Percentiles rank a stretch among this genome's conserved stretches.
These are phyloP conservation scores for Macrolepiota fuliginosa DNA, from an alignment of 768 basidiomycete species.

Conservation along the genomic window DNA sequence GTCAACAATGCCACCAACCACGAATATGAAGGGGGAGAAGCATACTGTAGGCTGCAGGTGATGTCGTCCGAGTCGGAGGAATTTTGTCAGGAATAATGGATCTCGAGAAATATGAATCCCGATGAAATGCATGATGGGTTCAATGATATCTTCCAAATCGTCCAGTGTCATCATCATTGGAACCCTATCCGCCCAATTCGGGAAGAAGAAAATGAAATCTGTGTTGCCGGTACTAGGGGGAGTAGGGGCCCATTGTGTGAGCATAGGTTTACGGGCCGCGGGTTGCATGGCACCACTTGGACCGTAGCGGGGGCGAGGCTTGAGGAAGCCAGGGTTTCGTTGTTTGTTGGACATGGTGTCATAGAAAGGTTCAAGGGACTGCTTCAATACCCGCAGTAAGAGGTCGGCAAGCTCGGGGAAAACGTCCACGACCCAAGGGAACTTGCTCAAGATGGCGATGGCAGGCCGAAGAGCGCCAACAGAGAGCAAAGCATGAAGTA, in stretches of 20 bases:
- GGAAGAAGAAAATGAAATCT: constrained; percentile 92
- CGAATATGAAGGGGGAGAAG: not conserved
- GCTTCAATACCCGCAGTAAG: constrained; percentile 70
- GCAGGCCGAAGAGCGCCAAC: constrained; percentile 83
- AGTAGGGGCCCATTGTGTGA: constrained; percentile 78
- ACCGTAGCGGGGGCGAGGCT: constrained; percentile 64
- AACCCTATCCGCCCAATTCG: constrained; percentile 73
- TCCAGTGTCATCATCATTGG: constrained; percentile 62
- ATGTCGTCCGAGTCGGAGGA: constrained; percentile 72
- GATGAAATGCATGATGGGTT: constrained; percentile 78
- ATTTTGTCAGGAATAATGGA: constrained; percentile 72
- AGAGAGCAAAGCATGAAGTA: constrained; percentile 78
- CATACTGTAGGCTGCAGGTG: constrained; percentile 43
- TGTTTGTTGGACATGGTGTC: constrained; percentile 54
- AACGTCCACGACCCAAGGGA: constrained; percentile 81
- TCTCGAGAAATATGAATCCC: constrained; percentile 82
- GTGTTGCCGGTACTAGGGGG: constrained; percentile 73
- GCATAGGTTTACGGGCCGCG: constrained; percentile 55
- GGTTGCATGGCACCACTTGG: constrained; percentile 50
- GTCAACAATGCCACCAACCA: not conserved
- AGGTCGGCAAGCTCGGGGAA: constrained; percentile 86
- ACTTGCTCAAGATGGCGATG: constrained; percentile 75
- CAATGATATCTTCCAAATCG: constrained; percentile 73
- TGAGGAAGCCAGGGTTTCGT: constrained; percentile 58
- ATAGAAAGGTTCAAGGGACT: constrained; percentile 71